Base-by-base conservation (phyloP, 768 basidiomycete genomes). In the Boletellus sp. region DNA sequence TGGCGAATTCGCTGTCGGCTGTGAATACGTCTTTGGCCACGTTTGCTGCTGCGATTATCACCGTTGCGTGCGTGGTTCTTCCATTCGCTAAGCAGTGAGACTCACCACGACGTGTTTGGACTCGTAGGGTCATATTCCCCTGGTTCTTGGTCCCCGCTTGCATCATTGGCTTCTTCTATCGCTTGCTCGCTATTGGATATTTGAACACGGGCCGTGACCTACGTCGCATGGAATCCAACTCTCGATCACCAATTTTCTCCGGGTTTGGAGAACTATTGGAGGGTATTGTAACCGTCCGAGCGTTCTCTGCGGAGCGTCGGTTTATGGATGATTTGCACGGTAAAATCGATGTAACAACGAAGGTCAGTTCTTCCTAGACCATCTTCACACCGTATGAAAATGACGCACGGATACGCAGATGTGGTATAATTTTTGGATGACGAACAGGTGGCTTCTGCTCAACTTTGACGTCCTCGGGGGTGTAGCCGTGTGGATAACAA, bases 381-480 rank as follows among this genome's bases (percentile, higher is more conserved):
- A 11, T 19, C 6, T 45, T 45, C 31, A 8, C 20, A 10, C 23
- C 47, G 23, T 3, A 4, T 10, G n/a, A 22, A 9, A 34, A 13
- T 56, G 22, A 55, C 31, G n/a, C 36, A 15, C 20, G 17, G 11
- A 1, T 15, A 8, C 12, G 8, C 6, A 61, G 84, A 87, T 89
- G 86, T 89, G 84, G 85, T 89, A 90, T 62, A 78, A 72, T 13
- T 87, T 87, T 68, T 92, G 91, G 91, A 91, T 93, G 90, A 84
- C 82, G 9, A 92, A 90, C 57, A 74, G 91, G 43, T 92, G 87
- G 90, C 74, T 95, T 3, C 70, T 94, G 32, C 67, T 94, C 48
- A 83, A 88, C 53, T 94, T 92, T 62, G 93, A 96, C 65, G 56
- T 73, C 1, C 77, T 94, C 10, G 90, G 90, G 24, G 87, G 80